Percentiles rank a stretch among this genome's conserved stretches.
Conservation (phyloP, 176 grass and related monocot species). For the Raddia distichophylla region DNA sequence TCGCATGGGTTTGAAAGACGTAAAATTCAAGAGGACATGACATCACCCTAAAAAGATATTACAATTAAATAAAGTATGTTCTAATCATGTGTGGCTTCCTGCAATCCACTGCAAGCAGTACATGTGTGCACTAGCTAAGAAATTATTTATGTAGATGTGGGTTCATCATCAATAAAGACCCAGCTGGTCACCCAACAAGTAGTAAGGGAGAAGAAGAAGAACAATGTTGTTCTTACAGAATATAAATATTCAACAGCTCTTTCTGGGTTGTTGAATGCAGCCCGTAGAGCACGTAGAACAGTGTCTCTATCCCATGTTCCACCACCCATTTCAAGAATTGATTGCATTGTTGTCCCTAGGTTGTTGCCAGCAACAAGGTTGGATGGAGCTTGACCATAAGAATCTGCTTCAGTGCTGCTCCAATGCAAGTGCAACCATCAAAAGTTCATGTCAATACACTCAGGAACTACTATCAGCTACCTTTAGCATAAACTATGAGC, state of each 20-base stretch:
- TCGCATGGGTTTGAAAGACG: background rate
- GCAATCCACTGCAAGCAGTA: slow-evolving; percentile 8
- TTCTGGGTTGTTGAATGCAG: slow-evolving; percentile 93
- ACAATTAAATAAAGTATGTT: slow-evolving; percentile 8
- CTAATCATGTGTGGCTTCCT: slow-evolving; percentile 8
- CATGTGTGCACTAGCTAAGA: slow-evolving; percentile 25
- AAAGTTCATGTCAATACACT: no score
- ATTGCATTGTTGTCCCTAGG: slow-evolving; percentile 73
- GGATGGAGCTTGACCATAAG: slow-evolving; percentile 73
- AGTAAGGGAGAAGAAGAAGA: slow-evolving; percentile 14
- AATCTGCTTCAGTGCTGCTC: slow-evolving; percentile 64
- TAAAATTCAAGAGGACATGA: background rate
- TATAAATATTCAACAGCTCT: slow-evolving; percentile 94
- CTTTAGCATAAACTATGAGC: slow-evolving; percentile 21
- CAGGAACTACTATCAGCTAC: slow-evolving; percentile 18
- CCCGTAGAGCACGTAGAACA: slow-evolving; percentile 71
- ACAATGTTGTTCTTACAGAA: slow-evolving; percentile 65
- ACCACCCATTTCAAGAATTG: slow-evolving; percentile 90
- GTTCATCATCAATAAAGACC: slow-evolving; percentile 13
- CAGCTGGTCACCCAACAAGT: no score
- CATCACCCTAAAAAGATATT: slow-evolving; percentile 11
- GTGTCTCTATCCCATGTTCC: slow-evolving; percentile 90
- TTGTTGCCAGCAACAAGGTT: slow-evolving; percentile 75
- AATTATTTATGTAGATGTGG: background rate
- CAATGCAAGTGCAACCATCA: slow-evolving; percentile 21